phyloP scores from a whole-genome alignment of 352 stramenopile species.

The Phytophthora pluvialis region DNA sequence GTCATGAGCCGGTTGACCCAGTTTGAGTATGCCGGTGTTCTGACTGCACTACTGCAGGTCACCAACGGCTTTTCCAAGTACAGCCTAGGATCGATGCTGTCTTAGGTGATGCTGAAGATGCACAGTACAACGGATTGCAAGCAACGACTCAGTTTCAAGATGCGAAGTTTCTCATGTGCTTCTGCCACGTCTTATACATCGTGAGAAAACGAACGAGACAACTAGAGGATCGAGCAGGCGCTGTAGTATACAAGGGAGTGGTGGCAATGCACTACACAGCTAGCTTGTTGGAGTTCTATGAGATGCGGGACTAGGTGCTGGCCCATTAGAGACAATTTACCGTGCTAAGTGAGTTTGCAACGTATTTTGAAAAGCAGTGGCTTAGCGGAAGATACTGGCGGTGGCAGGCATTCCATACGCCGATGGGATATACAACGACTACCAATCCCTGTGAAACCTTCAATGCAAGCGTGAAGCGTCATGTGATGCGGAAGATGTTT shows the following conservation, averaged over 20 bases:
- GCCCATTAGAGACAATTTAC: neutral
- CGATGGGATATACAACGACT: neutral
- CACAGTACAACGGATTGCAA: slow-evolving; percentile 9
- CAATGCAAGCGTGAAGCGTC: slow-evolving; percentile 7
- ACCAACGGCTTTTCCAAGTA: too few relatives aligned
- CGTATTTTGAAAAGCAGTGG: slow-evolving; percentile 9
- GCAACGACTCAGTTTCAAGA: neutral
- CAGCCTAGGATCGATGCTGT: slow-evolving; percentile 6
- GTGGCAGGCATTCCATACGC: slow-evolving; percentile 10
- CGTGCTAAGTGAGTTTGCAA: neutral
- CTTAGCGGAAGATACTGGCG: slow-evolving; percentile 6
- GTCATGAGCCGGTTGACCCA: too few relatives aligned
- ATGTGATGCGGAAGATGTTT: slow-evolving; percentile 11
- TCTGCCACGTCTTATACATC: slow-evolving; percentile 17
- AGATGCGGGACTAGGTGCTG: neutral
- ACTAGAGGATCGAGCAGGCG: neutral
- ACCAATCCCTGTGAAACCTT: slow-evolving; percentile 16
- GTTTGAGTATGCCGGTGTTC: too few relatives aligned
- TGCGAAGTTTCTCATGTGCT: slow-evolving; percentile 14
- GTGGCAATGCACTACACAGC: slow-evolving; percentile 2
- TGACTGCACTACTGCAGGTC: too few relatives aligned
- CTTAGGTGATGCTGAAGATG: slow-evolving; percentile 5
- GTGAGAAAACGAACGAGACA: slow-evolving; percentile 7
- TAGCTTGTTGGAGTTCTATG: slow-evolving; percentile 8
- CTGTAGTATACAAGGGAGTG: slow-evolving; percentile 11